These are phyloP conservation scores for Vitis hybrid DNA, from an alignment of 177 flowering plant species.

Conservation along the genomic window DNA sequence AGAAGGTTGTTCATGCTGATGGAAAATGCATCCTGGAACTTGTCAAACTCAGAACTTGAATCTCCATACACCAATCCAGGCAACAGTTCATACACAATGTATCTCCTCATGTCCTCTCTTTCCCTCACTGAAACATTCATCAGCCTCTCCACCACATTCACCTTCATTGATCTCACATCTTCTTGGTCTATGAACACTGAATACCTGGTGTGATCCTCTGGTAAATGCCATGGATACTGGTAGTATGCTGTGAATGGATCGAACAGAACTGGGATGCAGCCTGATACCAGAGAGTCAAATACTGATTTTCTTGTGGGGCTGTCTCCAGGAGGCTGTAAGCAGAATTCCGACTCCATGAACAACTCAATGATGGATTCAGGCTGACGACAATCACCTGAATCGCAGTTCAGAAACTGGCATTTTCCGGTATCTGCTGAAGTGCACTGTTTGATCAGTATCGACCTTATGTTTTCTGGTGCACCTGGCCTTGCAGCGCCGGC, in stretches of 20 bases:
- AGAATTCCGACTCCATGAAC: slow-evolving; percentile 72
- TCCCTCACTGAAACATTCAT: slow-evolving; percentile 38
- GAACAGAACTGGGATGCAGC: slow-evolving; percentile 86
- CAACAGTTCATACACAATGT: slow-evolving; percentile 60
- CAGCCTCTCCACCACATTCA: slow-evolving; percentile 61
- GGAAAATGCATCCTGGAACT: slow-evolving; percentile 70
- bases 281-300: slow-evolving; percentile 74
- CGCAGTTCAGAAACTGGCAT: slow-evolving; percentile 60
- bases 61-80: slow-evolving; percentile 79
- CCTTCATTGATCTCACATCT: slow-evolving; percentile 51
- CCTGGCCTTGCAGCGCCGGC: slow-evolving; percentile 69
- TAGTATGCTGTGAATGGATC: slow-evolving; percentile 74
- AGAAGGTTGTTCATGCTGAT: slow-evolving; percentile 56
- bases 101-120: slow-evolving; percentile 75
- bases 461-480: slow-evolving; percentile 50
- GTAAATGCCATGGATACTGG: slow-evolving; percentile 88
- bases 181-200: slow-evolving; percentile 64
- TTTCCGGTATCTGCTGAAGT: slow-evolving; percentile 11
- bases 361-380: slow-evolving; percentile 50
- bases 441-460: slow-evolving; percentile 63
- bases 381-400: slow-evolving; percentile 33
- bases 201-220: slow-evolving; percentile 51
- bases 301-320: slow-evolving; percentile 82
- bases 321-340: slow-evolving; percentile 85
- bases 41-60: slow-evolving; percentile 36